Conservation (phyloP, 352 stramenopile genomes). For the Phytophthora uliginosa region DNA sequence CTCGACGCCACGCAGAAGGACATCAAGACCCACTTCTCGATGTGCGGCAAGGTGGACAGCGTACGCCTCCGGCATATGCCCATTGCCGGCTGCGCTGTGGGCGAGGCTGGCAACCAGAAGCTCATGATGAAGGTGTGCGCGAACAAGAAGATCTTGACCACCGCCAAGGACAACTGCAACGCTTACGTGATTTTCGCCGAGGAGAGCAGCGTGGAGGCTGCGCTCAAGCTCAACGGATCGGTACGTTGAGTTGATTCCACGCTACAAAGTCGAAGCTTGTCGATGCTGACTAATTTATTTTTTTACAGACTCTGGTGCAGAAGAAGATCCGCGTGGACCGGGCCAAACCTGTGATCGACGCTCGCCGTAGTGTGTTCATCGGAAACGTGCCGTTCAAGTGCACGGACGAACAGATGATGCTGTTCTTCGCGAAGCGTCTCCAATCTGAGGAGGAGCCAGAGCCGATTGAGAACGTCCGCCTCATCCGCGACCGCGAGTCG, state of each 20-base stretch:
- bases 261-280: not conserved
- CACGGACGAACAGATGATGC: constrained; percentile 79
- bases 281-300: constrained; percentile 14
- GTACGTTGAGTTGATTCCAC: constrained; percentile 29
- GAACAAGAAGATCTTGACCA: constrained; percentile 88
- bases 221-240: constrained; percentile 79
- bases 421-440: constrained; percentile 82
- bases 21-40: constrained; percentile 84
- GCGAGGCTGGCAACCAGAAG: constrained; percentile 92
- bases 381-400: constrained; percentile 92
- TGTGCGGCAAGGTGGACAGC: constrained; percentile 88
- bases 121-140: constrained; percentile 93
- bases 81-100: constrained; percentile 86
- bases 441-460: constrained; percentile 69
- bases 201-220: constrained; percentile 64
- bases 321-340: constrained; percentile 80
- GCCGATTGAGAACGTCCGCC: constrained; percentile 88
- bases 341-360: constrained; percentile 74
- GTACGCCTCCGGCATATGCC: constrained; percentile 90
- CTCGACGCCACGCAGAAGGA: constrained; percentile 85
- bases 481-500: constrained; percentile 92
- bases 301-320: constrained; percentile 57
- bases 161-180: constrained; percentile 91
- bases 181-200: constrained; percentile 92
- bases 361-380: constrained; percentile 90